These are phyloP conservation scores for Strobilomyces echinocephalus DNA, from an alignment of 768 basidiomycete species.

Conservation along the genomic window DNA sequence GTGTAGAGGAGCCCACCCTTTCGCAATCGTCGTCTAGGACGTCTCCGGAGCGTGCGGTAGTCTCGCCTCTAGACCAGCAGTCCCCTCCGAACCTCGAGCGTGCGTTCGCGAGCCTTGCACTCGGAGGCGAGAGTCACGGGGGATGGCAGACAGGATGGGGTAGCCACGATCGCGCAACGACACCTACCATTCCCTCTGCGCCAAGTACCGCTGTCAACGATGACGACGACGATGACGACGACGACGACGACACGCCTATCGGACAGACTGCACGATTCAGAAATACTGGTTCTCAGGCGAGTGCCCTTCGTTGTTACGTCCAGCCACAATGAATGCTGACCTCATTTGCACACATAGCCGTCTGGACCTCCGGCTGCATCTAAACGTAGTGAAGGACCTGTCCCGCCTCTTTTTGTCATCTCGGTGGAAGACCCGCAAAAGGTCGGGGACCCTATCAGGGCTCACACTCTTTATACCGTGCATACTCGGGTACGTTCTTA, in stretches of 20 bases:
- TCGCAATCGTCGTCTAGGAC: conserved; percentile 14
- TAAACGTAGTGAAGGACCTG: conserved; percentile 36
- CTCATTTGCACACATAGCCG: conserved; percentile 5
- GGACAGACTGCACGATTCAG: conserved; percentile 39
- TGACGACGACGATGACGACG: conserved; percentile 39
- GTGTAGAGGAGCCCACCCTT: conserved; percentile 8
- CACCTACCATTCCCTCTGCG: conserved; percentile 18
- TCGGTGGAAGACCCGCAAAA: conserved; percentile 96
- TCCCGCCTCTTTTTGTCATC: conserved; percentile 75
- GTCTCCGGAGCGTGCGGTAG: conserved; percentile 25
- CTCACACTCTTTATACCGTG: conserved; percentile 96
- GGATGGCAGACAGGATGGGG: conserved; percentile 54
- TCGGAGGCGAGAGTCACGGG: conserved; percentile 42
- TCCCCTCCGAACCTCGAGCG: conserved; percentile 23
- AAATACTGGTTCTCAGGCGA: conserved; percentile 24
- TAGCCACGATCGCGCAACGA: conserved; percentile 27
- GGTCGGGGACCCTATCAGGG: conserved; percentile 91
- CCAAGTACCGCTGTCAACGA: conserved; percentile 25
- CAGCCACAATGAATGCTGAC: neutral
- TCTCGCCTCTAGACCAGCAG: conserved; percentile 29
- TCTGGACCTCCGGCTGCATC: conserved; percentile 13
- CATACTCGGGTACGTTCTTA: conserved; percentile 64
- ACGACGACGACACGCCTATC: conserved; percentile 68
- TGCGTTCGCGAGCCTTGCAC: conserved; percentile 41
- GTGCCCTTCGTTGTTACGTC: neutral